These are phyloP conservation scores for Knufia petricola DNA, from an alignment of 2,329 filamentous ascomycete genomes.

Conservation along the genomic window DNA sequence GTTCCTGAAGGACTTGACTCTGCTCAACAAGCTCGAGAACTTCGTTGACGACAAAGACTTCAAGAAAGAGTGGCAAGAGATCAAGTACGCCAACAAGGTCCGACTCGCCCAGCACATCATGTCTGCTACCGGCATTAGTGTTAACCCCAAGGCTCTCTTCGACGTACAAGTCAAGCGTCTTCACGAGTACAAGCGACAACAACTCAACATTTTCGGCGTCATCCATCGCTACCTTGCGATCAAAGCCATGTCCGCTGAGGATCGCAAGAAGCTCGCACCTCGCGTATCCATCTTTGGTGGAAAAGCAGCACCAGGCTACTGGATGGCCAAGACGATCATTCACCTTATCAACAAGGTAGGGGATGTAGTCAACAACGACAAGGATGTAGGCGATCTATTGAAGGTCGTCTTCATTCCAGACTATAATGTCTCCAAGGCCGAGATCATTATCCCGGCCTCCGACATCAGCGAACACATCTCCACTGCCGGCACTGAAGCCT, in stretches of 20 bases:
- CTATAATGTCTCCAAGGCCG: constrained; percentile 99
- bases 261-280: constrained; percentile 75
- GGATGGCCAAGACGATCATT: constrained; percentile 99
- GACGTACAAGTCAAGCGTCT: constrained; percentile 99
- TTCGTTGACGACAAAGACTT: constrained; percentile 79
- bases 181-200: constrained; percentile 98
- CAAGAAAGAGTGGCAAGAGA: constrained; percentile 88
- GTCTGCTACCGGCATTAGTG: constrained; percentile 63
- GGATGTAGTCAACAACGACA: constrained; percentile 80
- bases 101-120: constrained; percentile 87
- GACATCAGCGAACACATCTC: constrained; percentile 98
- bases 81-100: constrained; percentile 94
- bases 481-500: constrained; percentile 83
- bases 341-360: constrained; percentile 92
- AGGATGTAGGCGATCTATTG: constrained; percentile 82
- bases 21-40: constrained; percentile 76
- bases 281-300: constrained; percentile 95
- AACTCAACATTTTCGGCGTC: constrained; percentile 97
- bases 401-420: constrained; percentile 97
- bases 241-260: constrained; percentile 72
- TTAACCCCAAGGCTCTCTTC: constrained; percentile 82
- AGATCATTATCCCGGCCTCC: constrained; percentile 88
- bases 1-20: constrained; percentile 83
- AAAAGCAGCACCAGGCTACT: constrained; percentile 95
- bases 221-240: constrained; percentile 88